phyloP scores from a whole-genome alignment of 2,329 filamentous ascomycete genomes.

The Emydomyces testavorans region DNA sequence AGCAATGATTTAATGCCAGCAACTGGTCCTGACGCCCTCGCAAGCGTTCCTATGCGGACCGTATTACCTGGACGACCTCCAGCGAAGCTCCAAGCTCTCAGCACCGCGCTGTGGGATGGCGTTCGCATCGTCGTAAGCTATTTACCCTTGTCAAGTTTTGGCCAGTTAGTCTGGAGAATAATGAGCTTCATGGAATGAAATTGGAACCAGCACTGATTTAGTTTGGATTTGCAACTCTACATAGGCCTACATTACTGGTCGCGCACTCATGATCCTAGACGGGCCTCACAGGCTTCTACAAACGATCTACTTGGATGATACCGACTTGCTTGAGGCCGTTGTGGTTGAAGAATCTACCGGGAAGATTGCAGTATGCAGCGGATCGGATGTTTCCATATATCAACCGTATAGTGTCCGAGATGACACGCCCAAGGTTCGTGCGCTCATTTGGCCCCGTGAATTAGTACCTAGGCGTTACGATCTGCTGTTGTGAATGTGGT shows the following conservation, averaged over 20 bases:
- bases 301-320: constrained; percentile 77
- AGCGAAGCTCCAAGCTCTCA: constrained; percentile 65
- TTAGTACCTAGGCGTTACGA: no score
- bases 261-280: constrained; percentile 71
- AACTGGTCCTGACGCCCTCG: constrained; percentile 12
- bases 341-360: constrained; percentile 70
- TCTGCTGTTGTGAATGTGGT: no score
- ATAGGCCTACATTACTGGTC: constrained; percentile 80
- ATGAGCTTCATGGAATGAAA: constrained; percentile 14
- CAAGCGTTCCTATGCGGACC: constrained; percentile 54
- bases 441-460: no score
- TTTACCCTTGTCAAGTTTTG: neutral
- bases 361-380: constrained; percentile 68
- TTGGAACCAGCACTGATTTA: constrained; percentile 13
- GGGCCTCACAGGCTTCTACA: constrained; percentile 66
- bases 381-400: constrained; percentile 60
- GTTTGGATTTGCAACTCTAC: neutral
- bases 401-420: constrained; percentile 60
- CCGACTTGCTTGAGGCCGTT: constrained; percentile 59
- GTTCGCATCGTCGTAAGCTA: constrained; percentile 58
- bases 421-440: constrained; percentile 58
- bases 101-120: constrained; percentile 60
- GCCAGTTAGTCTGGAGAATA: neutral
- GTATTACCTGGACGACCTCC: constrained; percentile 69
- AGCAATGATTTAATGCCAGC: constrained; percentile 16